Percentiles rank a stretch among this genome's conserved stretches.
Conservation (phyloP, 805 yeast genomes). For the Candida sphagnicola region DNA sequence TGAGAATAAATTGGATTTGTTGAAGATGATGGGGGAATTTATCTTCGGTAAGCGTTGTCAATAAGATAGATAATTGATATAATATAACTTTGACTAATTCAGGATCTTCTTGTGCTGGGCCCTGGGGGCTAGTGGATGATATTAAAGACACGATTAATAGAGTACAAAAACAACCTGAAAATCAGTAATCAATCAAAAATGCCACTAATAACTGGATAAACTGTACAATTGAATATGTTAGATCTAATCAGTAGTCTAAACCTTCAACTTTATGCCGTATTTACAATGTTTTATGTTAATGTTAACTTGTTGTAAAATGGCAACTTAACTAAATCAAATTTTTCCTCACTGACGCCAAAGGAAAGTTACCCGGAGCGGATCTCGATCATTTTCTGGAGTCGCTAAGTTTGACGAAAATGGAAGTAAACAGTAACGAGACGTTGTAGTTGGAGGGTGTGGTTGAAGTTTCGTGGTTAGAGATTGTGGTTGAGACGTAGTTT, state of each 20-base stretch:
- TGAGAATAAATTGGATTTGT: slow-evolving; percentile 47
- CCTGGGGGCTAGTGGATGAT: slow-evolving; percentile 35
- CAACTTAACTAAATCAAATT: neutral
- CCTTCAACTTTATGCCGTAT: neutral
- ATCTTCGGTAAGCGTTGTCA: slow-evolving; percentile 38
- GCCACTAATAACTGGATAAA: slow-evolving; percentile 7
- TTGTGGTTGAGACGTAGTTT: no score
- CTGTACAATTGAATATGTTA: slow-evolving; percentile 9
- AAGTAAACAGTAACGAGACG: no score
- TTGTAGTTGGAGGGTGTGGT: no score
- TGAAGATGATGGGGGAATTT: slow-evolving; percentile 35
- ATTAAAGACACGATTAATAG: slow-evolving; percentile 31
- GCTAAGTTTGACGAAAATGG: neutral
- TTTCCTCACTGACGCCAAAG: neutral
- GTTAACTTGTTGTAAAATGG: no score
- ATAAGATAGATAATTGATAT: slow-evolving; percentile 52
- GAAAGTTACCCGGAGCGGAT: neutral
- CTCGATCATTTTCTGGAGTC: no score
- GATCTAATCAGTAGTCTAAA: slow-evolving; percentile 42
- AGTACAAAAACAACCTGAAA: neutral
- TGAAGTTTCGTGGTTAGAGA: no score
- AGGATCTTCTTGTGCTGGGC: slow-evolving; percentile 22
- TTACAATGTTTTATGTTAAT: neutral
- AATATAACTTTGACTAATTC: slow-evolving; percentile 37
- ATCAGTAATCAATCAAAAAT: slow-evolving; percentile 4